Percentiles rank a stretch among this genome's conserved stretches.
These are phyloP conservation scores for Carallia brachiata DNA, from an alignment of 345 rosid genomes.

Conservation along the genomic window DNA sequence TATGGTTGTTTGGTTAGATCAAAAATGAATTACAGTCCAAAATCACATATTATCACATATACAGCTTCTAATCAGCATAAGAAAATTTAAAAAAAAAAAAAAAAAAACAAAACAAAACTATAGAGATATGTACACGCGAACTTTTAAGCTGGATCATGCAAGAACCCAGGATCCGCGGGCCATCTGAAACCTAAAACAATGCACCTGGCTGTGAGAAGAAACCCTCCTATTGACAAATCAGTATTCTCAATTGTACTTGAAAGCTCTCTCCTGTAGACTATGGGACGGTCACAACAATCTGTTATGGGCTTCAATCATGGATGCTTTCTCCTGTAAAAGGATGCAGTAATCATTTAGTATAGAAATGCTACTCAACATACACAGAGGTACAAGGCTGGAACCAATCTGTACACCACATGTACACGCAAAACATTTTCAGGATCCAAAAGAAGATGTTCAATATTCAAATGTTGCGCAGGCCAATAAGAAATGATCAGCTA, in stretches of 20 bases:
- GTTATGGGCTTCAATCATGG: conserved; percentile 55
- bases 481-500: background rate
- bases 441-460: background rate
- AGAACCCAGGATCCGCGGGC: background rate
- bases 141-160: background rate
- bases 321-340: conserved; percentile 48
- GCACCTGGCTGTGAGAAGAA: background rate
- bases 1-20: background rate
- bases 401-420: background rate
- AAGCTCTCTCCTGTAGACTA: background rate
- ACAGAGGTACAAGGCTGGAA: background rate
- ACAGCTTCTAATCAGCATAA: conserved; percentile 21
- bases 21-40: background rate
- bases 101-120: no score
- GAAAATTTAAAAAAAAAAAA: background rate
- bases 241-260: conserved; percentile 6
- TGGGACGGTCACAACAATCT: conserved; percentile 39
- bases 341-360: background rate
- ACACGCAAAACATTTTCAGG: background rate
- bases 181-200: conserved; percentile 2
- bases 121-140: conserved; percentile 6
- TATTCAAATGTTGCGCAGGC: background rate
- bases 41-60: conserved; percentile 22
- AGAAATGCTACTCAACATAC: no score
- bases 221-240: conserved; percentile 19